phyloP scores from a whole-genome alignment of 768 basidiomycete genomes.

The Udeniomyces megalosporus region DNA sequence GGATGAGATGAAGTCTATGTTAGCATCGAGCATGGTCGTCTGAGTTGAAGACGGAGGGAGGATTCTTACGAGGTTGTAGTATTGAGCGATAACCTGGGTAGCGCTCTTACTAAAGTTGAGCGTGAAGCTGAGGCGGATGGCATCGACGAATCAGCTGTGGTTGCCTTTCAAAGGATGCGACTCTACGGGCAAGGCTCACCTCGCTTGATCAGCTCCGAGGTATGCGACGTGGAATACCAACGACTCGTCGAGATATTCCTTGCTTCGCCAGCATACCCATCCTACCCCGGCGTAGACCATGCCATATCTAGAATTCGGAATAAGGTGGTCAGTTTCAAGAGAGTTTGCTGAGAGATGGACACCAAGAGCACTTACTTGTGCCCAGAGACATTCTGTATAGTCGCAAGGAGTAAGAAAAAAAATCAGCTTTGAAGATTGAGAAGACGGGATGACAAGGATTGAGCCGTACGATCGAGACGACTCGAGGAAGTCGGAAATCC shows the following conservation, averaged over 20 bases:
- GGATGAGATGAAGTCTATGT: not conserved
- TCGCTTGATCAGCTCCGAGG: slow-evolving; percentile 19
- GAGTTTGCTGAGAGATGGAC: no score
- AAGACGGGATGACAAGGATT: no score
- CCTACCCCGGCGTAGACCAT: slow-evolving; percentile 23
- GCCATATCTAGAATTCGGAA: slow-evolving; percentile 11
- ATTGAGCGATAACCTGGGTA: slow-evolving; percentile 15
- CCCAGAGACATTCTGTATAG: slow-evolving; percentile 22
- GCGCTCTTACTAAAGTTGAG: slow-evolving; percentile 21
- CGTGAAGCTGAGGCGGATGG: slow-evolving; percentile 13
- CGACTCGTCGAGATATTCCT: slow-evolving; percentile 27
- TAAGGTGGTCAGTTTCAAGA: not conserved
- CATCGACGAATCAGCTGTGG: not conserved
- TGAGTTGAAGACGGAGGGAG: not conserved
- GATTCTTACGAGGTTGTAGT: not conserved
- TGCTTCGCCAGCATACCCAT: slow-evolving; percentile 26
- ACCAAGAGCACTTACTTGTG: slow-evolving; percentile 14
- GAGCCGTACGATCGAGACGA: slow-evolving; percentile 31
- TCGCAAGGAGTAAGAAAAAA: slow-evolving; percentile 17
- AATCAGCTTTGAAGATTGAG: no score
- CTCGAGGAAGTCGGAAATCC: slow-evolving; percentile 26
- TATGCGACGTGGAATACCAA: slow-evolving; percentile 22
- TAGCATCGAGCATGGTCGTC: not conserved
- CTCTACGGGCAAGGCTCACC: not conserved
- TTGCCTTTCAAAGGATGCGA: not conserved